Base-by-base conservation (phyloP, 169 alveolate genomes). In the Plasmodium reichenowi region DNA sequence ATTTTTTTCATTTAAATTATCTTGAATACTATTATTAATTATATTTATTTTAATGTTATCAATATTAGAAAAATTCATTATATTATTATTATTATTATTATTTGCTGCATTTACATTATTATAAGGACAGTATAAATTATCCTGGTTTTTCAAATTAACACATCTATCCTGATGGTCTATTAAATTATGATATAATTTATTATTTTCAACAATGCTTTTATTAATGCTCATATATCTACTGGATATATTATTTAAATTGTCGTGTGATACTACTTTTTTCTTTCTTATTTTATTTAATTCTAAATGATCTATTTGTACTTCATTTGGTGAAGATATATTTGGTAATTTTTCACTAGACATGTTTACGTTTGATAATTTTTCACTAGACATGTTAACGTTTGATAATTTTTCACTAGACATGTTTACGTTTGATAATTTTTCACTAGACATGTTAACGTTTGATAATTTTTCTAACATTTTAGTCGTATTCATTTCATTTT, bases 51-150 rank as follows among this genome's bases (percentile, higher is more conserved):
- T 15, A 6, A 59, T 66, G 60, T 24, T 59, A 74, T 3, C 63
- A 5, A 59, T 74, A 59, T 74, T 45, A n/a, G 58, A 38, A 43
- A 74, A 45, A 66, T 26, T 74, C 5, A 74, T 74, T 24, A 58
- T 29, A 2, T 26, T 74, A 26, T 59, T 74, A 26, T 38, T 38
- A 38, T 38, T 38, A n/a, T 59, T 74, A 26, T 38, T 38, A 38
- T 38, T 38, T 38, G 10, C 9, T 43, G 72, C 4, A 26, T 64
- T 64, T 24, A 20, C 52, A 64, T 26, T 29, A 64, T 22, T 64
- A 13, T 64, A n/a, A n/a, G n/a, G 62, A 52, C 22, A 52, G 8
- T 52, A 38, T 38, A 38, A 10, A 52, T 52, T 12, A 15, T 52
- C 22, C 8, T 15, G 22, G 7, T 52, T 52, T 52, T 52, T 52